A percentile compares a stretch with the other conserved stretches of the same genome.
phyloP scores from a whole-genome alignment of 2,329 filamentous ascomycete species.

The Penicillium sp. region DNA sequence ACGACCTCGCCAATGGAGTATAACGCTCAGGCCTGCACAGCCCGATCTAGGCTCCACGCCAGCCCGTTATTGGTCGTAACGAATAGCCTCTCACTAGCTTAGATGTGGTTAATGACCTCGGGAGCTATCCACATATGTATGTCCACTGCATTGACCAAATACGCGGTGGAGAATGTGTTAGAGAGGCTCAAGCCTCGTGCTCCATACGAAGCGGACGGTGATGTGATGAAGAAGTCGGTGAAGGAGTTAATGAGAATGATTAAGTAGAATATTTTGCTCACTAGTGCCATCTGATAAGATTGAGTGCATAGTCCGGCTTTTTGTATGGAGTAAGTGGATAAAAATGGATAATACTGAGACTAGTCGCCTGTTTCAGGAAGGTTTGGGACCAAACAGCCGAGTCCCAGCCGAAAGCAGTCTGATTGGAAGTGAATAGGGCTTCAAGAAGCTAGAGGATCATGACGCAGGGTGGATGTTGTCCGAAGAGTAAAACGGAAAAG shows the following conservation, averaged over 20 bases:
- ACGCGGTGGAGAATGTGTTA: constrained; percentile 50
- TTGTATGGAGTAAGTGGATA: too few relatives aligned
- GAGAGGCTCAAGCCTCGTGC: constrained; percentile 59
- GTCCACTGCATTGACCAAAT: too few relatives aligned
- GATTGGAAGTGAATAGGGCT: background rate
- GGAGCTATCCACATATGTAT: background rate
- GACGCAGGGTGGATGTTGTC: background rate
- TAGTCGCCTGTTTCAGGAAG: background rate
- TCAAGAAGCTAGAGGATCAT: background rate
- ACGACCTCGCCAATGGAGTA: too few relatives aligned
- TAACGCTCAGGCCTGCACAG: background rate
- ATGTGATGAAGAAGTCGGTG: constrained; percentile 48
- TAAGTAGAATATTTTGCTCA: background rate
- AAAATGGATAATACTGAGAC: background rate
- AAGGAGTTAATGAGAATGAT: constrained; percentile 36
- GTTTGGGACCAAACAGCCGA: background rate
- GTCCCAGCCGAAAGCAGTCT: background rate
- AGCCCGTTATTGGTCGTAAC: background rate
- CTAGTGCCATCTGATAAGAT: too few relatives aligned
- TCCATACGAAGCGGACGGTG: constrained; percentile 54
- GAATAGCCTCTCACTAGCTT: background rate
- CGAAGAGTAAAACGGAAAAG: background rate
- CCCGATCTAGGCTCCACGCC: background rate
- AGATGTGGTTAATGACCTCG: too few relatives aligned
- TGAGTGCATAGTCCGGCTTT: background rate